Percentiles rank a stretch among this genome's conserved stretches.
These are phyloP conservation scores for Pneumocystis canis DNA, from an alignment of 1,139 yeast species.

Conservation along the genomic window DNA sequence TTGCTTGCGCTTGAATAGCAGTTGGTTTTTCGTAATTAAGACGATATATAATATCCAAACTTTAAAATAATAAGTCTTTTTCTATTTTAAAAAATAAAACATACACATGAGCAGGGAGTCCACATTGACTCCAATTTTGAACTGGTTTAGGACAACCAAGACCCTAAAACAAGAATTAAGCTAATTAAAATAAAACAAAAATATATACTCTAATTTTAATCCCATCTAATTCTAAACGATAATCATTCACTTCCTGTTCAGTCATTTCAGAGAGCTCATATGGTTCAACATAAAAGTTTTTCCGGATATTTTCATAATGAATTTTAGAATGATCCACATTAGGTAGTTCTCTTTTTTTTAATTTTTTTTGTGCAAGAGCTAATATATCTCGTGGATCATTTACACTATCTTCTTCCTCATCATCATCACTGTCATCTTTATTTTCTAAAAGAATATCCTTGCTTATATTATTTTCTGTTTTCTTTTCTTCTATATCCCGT, in stretches of 20 bases:
- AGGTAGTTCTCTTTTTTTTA: constrained; percentile 30
- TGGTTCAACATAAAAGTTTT: constrained; percentile 51
- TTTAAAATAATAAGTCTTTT: not conserved
- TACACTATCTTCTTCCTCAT: constrained; percentile 17
- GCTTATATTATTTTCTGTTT: not conserved
- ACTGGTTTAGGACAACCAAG: constrained; percentile 51
- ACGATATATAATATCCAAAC: constrained; percentile 36
- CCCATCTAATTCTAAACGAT: constrained; percentile 47
- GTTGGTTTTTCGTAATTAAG: constrained; percentile 53
- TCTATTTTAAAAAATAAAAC: not conserved
- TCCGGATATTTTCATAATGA: constrained; percentile 41
- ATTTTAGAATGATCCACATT: constrained; percentile 35
- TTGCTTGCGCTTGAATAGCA: constrained; percentile 79
- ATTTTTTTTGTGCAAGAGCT: constrained; percentile 23
- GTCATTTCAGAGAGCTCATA: constrained; percentile 36
- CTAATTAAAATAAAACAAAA: not conserved
- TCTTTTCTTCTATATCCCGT: constrained; percentile 7
- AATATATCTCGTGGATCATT: constrained; percentile 19
- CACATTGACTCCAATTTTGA: constrained; percentile 65
- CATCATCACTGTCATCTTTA: constrained; percentile 19
- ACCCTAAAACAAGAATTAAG: constrained; percentile 27
- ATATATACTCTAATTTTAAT: constrained; percentile 35
- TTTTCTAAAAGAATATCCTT: constrained; percentile 19
- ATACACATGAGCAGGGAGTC: constrained; percentile 44
- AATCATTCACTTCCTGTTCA: constrained; percentile 37